Base-by-base conservation (phyloP, 768 basidiomycete species). In the Hemileccinum impolitum region DNA sequence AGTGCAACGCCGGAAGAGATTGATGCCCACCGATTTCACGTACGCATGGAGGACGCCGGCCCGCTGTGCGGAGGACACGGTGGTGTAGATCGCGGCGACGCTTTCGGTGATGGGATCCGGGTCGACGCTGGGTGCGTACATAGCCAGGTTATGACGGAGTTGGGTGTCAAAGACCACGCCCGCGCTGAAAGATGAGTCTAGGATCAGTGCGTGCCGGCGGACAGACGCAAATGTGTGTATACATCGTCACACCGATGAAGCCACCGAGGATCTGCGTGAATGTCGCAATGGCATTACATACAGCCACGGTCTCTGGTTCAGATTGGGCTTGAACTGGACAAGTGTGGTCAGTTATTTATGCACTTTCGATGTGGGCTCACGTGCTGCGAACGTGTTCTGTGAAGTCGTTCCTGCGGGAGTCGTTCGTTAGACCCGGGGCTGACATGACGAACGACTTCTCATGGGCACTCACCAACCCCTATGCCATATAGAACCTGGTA, bases 401-500 rank as follows among this genome's bases (percentile, higher is more conserved):
- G 28, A 18, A 1, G 47, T 50, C 6, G 48, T 11, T n/a, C 54
- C 53, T 52, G 21, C 0, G 23, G 30, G 41, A 6, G 19, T 19
- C 28, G 11, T 38, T 31, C 6, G 6, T 44, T 13, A 23, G 34
- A 26, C 19, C n/a, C 19, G 3, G 17, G 37, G 15, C 18, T 25
- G 17, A 18, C 17, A 5, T n/a, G 11, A 13, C 10, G 14, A 12
- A 19, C 13, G n/a, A 28, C 15, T 30, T 30, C 25, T 3, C 10
- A 18, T n/a, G 6, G 3, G 7, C 23, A 25, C 53, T 19, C 31
- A 54, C 56, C 56, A 19, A 48, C 34, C 9, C 53, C 53, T 3
- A 52, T 49, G n/a, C 56, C 53, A 31, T 48, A 57, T 12, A 56
- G 15, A 35, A 54, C 40, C 28, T 56, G 55, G 28, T 51, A 56